A percentile compares a stretch with the other conserved stretches of the same genome.
Evolutionary conservation across 1,284 basidiomycete species (phyloP).

Genomic region (Pseudozyma thailandica): DNA sequence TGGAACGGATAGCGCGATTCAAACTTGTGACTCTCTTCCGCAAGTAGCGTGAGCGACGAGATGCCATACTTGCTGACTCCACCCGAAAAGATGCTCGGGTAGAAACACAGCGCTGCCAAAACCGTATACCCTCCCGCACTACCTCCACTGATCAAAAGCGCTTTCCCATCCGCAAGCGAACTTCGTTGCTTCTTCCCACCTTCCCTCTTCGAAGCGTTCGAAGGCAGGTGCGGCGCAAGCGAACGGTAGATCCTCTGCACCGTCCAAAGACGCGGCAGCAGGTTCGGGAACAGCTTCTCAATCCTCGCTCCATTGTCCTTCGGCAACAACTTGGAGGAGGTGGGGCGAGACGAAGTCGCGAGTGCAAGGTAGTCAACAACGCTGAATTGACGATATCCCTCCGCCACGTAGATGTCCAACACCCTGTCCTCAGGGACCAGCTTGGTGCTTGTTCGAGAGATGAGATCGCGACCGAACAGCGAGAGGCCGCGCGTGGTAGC

Average conservation of each 20-base stretch:
- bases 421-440: conserved; percentile 57
- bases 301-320: conserved; percentile 8
- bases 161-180: conserved; percentile 27
- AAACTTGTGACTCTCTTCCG: conserved; percentile 76
- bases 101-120: conserved; percentile 70
- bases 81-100: conserved; percentile 40
- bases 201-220: neutral
- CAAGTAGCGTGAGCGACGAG: conserved; percentile 25
- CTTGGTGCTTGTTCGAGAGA: neutral
- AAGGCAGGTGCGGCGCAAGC: conserved; percentile 24
- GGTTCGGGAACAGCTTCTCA: conserved; percentile 23
- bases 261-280: conserved; percentile 37
- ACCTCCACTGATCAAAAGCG: conserved; percentile 44
- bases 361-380: conserved; percentile 58
- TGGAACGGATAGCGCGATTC: conserved; percentile 73
- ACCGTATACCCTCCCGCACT: conserved; percentile 75
- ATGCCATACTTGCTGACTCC: conserved; percentile 45
- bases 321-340: neutral
- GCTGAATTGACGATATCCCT: conserved; percentile 49
- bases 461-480: neutral
- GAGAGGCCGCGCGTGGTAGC: conserved; percentile 42
- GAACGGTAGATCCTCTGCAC: conserved; percentile 40
- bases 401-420: conserved; percentile 55
- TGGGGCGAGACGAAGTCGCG: conserved; percentile 2
- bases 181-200: neutral